Evolutionary conservation across 768 basidiomycete genomes (phyloP), one percentile per base, ranked within the genome.

Genomic region (Coprinopsis sp.): DNA sequence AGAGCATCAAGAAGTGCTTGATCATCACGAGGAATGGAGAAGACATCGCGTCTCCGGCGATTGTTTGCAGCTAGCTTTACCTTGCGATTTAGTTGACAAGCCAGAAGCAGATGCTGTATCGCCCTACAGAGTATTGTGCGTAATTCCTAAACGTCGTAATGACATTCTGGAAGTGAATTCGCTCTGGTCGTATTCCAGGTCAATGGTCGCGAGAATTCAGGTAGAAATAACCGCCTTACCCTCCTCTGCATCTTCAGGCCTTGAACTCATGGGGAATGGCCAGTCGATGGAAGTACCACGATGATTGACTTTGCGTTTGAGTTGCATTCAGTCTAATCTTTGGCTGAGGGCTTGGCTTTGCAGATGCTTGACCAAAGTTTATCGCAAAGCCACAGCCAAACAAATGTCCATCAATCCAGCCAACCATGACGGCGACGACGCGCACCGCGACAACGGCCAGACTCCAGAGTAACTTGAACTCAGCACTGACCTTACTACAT

Each of bases 131-230:
- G 60, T 90, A 83, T 38, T 76, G 76, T 11, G 78, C 80, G 57
- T 95, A 94, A 44, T 82, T 78, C 50, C 76, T 70, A 60, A 91
- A 93, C 0, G 88, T 82, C 1, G 74, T 63, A 19, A 92, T 72
- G 30, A 94, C 87, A 28, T 56, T 86, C 82, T 4, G 77, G 66
- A 60, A 93, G 91, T 90, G 84, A 14, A 67, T 65, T 54, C 80
- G 73, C 61, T 93, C 90, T 71, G 46, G 61, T 65, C 21, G 37
- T n/a, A 37, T 21, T 16, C 38, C 45, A 47, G 2, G 28, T 47
- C 29, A 40, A 29, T 27, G 27, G 44, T 38, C 18, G 5, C 14
- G 18, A 31, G 19, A 30, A 25, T 27, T 19, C 33, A 14, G 21
- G 6, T 41, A 21, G 44, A 6, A 39, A 39, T 39, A 22, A 8